Conservation (phyloP, 768 basidiomycete genomes). For the Lenzites betulinus region DNA sequence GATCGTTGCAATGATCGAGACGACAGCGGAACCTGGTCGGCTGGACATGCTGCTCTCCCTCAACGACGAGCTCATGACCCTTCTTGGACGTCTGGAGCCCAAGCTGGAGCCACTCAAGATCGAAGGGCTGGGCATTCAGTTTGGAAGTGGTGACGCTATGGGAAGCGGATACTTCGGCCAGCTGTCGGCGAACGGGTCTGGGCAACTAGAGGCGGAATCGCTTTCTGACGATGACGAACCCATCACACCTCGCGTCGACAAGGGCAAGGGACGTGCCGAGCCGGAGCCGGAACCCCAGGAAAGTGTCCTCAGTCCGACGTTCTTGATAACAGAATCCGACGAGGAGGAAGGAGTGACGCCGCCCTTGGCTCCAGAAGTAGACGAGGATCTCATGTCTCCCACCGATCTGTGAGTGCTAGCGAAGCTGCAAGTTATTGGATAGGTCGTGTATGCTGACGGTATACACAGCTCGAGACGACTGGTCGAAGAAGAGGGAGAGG, state of each 20-base stretch:
- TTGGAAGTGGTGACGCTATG: background rate
- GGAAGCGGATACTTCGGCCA: slow-evolving; percentile 32
- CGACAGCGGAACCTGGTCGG: slow-evolving; percentile 56
- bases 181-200: slow-evolving; percentile 6
- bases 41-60: slow-evolving; percentile 69
- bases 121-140: slow-evolving; percentile 23
- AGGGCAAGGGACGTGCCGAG: slow-evolving; percentile 75
- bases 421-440: background rate
- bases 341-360: slow-evolving; percentile 48
- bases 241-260: slow-evolving; percentile 68
- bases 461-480: slow-evolving; percentile 66
- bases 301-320: slow-evolving; percentile 66
- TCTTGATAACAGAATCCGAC: slow-evolving; percentile 32
- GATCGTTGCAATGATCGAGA: slow-evolving; percentile 54
- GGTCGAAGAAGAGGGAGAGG: slow-evolving; percentile 95
- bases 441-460: background rate
- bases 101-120: slow-evolving; percentile 9
- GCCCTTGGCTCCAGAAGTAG: slow-evolving; percentile 34
- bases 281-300: slow-evolving; percentile 69
- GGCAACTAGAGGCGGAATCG: background rate
- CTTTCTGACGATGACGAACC: slow-evolving; percentile 37
- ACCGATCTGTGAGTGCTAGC: slow-evolving; percentile 49
- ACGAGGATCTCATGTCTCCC: slow-evolving; percentile 36
- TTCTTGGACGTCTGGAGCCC: slow-evolving; percentile 46
- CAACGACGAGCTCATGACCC: slow-evolving; percentile 67